Percentiles rank a stretch among this genome's conserved stretches.
phyloP scores from a whole-genome alignment of 768 basidiomycete species.

The Russula sp. region DNA sequence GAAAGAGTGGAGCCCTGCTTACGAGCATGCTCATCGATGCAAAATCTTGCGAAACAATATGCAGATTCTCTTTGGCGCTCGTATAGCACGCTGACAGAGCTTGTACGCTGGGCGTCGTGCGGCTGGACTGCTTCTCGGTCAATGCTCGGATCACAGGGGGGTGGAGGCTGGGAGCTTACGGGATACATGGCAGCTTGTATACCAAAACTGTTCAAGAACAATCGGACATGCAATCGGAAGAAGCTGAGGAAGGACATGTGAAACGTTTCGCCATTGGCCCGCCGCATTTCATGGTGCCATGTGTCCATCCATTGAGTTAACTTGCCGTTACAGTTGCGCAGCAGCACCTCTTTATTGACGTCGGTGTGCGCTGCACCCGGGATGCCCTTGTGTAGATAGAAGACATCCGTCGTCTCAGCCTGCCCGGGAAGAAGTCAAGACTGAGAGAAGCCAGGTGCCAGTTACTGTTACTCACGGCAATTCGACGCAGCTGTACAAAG shows the following conservation, averaged over 20 bases:
- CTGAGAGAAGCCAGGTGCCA: neutral
- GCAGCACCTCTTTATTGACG: conserved; percentile 65
- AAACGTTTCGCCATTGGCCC: conserved; percentile 68
- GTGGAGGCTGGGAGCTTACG: conserved; percentile 34
- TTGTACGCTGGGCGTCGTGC: conserved; percentile 54
- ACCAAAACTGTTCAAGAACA: conserved; percentile 83
- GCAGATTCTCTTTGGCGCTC: conserved; percentile 64
- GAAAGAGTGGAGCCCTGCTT: conserved; percentile 25
- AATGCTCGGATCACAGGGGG: conserved; percentile 10
- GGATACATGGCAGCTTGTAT: conserved; percentile 57
- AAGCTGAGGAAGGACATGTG: conserved; percentile 69
- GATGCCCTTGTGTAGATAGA: conserved; percentile 48
- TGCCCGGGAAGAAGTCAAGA: conserved; percentile 27
- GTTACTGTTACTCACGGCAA: conserved; percentile 50
- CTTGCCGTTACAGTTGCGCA: conserved; percentile 67
- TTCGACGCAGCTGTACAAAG: conserved; percentile 69
- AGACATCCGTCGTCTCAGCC: conserved; percentile 77
- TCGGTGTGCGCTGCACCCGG: conserved; percentile 46
- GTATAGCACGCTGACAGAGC: conserved; percentile 68
- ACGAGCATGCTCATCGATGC: conserved; percentile 69
- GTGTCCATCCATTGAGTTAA: conserved; percentile 64
- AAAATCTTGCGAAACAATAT: conserved; percentile 70
- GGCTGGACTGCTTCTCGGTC: conserved; percentile 40
- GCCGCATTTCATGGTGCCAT: conserved; percentile 70
- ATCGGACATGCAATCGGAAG: conserved; percentile 70